Evolutionary conservation across 495 filamentous ascomycete species (phyloP).

Genomic region (Penicillium canescens): DNA sequence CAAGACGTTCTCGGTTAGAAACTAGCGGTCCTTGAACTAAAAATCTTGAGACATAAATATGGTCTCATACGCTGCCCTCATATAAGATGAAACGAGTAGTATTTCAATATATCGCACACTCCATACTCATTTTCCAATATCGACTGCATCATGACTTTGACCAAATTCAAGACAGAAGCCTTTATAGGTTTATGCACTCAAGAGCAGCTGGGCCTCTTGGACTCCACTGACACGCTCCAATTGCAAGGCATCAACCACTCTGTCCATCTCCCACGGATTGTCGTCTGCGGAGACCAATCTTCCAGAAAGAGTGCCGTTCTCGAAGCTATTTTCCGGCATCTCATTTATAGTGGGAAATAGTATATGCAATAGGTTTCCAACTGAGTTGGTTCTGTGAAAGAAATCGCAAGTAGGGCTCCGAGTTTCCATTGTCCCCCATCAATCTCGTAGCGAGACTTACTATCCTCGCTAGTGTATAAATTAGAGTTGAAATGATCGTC

Average conservation of each 20-base stretch:
- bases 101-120: too few relatives aligned
- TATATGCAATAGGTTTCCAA: slow-evolving; percentile 59
- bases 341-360: slow-evolving; percentile 54
- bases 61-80: too few relatives aligned
- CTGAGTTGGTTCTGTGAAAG: slow-evolving; percentile 56
- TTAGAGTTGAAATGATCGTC: too few relatives aligned
- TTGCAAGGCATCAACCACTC: slow-evolving; percentile 57
- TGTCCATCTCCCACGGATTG: slow-evolving; percentile 56
- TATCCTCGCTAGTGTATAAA: too few relatives aligned
- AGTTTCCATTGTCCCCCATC: slow-evolving; percentile 40
- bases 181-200: slow-evolving; percentile 17
- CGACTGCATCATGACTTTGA: background rate
- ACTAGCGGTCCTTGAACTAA: too few relatives aligned
- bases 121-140: background rate
- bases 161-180: slow-evolving; percentile 11
- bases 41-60: too few relatives aligned
- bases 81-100: too few relatives aligned
- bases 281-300: slow-evolving; percentile 65
- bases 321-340: slow-evolving; percentile 66
- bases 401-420: slow-evolving; percentile 17
- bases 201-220: slow-evolving; percentile 52
- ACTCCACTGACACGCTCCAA: slow-evolving; percentile 58
- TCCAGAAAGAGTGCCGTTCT: slow-evolving; percentile 66
- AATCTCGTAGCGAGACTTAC: slow-evolving; percentile 21
- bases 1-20: too few relatives aligned